Conservation (phyloP, 2,329 filamentous ascomycete species). For the Verticillium nubilum region DNA sequence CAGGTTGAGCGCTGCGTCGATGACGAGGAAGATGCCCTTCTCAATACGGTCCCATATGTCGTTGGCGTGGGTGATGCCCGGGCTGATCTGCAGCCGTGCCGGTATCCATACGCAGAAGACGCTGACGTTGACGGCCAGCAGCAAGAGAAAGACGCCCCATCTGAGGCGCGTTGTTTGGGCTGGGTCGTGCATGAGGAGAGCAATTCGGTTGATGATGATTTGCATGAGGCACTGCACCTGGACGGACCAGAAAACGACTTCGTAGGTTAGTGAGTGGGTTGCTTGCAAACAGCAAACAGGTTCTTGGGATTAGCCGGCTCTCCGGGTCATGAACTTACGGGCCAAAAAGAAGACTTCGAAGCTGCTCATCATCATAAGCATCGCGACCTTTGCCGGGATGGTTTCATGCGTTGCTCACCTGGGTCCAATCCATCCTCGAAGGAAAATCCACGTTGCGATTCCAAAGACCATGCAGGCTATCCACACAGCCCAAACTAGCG, state of each 20-base stretch:
- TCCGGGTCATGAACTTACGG: not conserved
- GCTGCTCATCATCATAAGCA: not conserved
- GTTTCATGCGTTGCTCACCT: slow-evolving; percentile 16
- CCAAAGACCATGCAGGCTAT: slow-evolving; percentile 26
- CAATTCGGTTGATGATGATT: slow-evolving; percentile 46
- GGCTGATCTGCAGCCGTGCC: slow-evolving; percentile 32
- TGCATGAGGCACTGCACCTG: slow-evolving; percentile 40
- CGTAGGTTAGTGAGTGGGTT: not conserved
- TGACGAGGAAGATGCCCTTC: slow-evolving; percentile 39
- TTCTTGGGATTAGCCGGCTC: not conserved
- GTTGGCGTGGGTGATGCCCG: slow-evolving; percentile 35
- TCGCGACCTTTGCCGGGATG: not conserved
- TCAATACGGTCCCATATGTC: slow-evolving; percentile 43
- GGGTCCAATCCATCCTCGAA: slow-evolving; percentile 22
- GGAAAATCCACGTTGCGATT: slow-evolving; percentile 28
- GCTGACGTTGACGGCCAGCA: slow-evolving; percentile 40
- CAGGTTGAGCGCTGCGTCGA: slow-evolving; percentile 39
- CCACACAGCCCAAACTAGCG: slow-evolving; percentile 34
- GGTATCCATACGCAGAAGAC: slow-evolving; percentile 48
- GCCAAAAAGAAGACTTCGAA: not conserved
- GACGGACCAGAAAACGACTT: not conserved
- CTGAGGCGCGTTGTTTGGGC: slow-evolving; percentile 31
- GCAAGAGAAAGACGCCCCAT: slow-evolving; percentile 33
- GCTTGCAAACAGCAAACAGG: not conserved
- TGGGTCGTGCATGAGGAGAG: slow-evolving; percentile 32